These are phyloP conservation scores for Chaetomiaceae sp. DNA, from an alignment of 2,329 filamentous ascomycete species.

Conservation along the genomic window DNA sequence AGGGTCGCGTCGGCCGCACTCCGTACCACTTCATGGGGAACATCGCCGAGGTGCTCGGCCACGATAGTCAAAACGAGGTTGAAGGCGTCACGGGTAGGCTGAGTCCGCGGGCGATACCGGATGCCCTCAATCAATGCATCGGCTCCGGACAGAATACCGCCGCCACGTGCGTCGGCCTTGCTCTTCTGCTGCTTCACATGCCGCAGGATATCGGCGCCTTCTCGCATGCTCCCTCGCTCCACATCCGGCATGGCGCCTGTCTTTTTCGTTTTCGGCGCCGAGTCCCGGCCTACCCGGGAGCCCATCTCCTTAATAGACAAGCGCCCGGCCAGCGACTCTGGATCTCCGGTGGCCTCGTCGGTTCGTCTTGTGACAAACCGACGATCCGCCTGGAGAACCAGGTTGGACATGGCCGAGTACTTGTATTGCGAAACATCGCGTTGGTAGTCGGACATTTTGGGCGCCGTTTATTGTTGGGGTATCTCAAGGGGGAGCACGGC, in stretches of 20 bases:
- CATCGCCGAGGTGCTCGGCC: conserved; percentile 82
- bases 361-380: conserved; percentile 88
- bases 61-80: conserved; percentile 91
- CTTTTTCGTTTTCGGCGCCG: conserved; percentile 78
- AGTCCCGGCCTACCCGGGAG: conserved; percentile 71
- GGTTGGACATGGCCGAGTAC: conserved; percentile 99
- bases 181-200: conserved; percentile 81
- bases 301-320: conserved; percentile 96
- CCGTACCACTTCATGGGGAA: conserved; percentile 83
- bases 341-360: conserved; percentile 94
- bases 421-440: conserved; percentile 95
- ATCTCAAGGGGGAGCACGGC: background rate
- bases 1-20: conserved; percentile 91
- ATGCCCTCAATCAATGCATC: conserved; percentile 89
- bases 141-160: conserved; percentile 75
- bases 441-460: conserved; percentile 67
- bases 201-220: conserved; percentile 78
- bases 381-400: conserved; percentile 99
- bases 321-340: conserved; percentile 91
- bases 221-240: conserved; percentile 69
- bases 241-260: conserved; percentile 62
- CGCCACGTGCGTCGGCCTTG: conserved; percentile 70
- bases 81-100: conserved; percentile 87
- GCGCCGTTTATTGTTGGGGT: conserved; percentile 20
- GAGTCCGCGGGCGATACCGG: conserved; percentile 84